Evolutionary conservation across 192 early-diverging fungal genomes (phyloP).

Genomic region (Linnemannia zychae): DNA sequence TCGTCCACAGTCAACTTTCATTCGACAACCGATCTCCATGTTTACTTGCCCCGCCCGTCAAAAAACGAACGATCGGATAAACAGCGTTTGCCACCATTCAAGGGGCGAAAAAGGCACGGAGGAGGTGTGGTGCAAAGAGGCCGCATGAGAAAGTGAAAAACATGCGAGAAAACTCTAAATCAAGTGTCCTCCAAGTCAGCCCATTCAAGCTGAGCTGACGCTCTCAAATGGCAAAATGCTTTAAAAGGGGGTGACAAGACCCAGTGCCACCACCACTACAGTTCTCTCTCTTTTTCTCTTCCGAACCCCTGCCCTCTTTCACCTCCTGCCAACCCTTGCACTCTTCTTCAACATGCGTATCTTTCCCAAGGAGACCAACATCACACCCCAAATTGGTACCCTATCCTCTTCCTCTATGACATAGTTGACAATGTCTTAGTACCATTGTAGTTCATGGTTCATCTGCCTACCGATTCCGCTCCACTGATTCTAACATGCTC

Average conservation of each 20-base stretch:
- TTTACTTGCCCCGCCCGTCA: not conserved
- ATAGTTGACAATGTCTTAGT: too few species aligned
- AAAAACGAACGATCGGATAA: too few species aligned
- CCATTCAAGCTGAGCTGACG: not conserved
- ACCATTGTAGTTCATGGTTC: not conserved
- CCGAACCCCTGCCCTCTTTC: not conserved
- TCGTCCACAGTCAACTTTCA: not conserved
- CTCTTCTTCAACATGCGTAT: not conserved
- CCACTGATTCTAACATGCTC: not conserved
- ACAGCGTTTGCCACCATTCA: conserved; percentile 1
- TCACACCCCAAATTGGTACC: conserved; percentile 8
- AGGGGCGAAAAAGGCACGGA: too few species aligned
- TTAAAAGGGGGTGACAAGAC: not conserved
- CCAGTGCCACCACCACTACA: not conserved
- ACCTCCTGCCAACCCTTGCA: not conserved
- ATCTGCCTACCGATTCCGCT: not conserved
- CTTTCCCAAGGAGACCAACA: conserved; percentile 1
- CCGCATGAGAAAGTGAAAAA: not conserved
- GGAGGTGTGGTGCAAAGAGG: not conserved
- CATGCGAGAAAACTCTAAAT: not conserved
- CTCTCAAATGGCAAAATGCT: not conserved
- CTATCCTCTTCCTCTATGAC: not conserved
- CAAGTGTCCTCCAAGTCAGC: not conserved
- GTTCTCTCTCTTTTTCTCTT: not conserved
- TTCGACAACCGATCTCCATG: not conserved